These are phyloP conservation scores for Globisporangium solare DNA, from an alignment of 352 stramenopile species.

Conservation along the genomic window DNA sequence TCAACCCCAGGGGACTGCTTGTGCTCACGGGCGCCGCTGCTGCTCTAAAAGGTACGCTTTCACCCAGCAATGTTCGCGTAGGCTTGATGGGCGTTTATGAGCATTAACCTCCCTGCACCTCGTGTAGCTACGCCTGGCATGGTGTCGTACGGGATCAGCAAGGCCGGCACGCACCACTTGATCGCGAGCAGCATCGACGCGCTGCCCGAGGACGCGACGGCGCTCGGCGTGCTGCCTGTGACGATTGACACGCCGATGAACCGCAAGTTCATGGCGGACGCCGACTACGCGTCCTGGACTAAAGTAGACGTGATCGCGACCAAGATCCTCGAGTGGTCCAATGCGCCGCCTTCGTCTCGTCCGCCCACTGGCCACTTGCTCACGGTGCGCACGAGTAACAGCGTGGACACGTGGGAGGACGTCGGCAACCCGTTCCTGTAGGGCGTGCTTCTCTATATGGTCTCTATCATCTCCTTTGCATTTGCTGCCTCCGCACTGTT, in stretches of 20 bases:
- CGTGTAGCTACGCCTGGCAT: conserved; percentile 63
- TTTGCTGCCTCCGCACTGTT: neutral
- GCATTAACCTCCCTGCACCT: neutral
- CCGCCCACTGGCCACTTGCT: conserved; percentile 67
- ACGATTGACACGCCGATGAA: conserved; percentile 90
- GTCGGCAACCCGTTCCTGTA: conserved; percentile 68
- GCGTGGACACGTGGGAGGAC: conserved; percentile 58
- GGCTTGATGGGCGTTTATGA: neutral
- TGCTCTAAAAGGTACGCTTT: conserved; percentile 46
- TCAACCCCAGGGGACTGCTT: conserved; percentile 63
- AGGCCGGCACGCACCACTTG: conserved; percentile 87
- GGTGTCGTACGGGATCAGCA: conserved; percentile 87
- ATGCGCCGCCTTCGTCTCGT: conserved; percentile 28
- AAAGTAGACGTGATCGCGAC: conserved; percentile 72
- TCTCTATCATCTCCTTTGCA: too few species aligned
- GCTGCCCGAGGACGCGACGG: conserved; percentile 46
- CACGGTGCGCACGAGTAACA: conserved; percentile 55
- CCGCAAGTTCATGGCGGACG: conserved; percentile 81
- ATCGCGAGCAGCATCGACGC: conserved; percentile 68
- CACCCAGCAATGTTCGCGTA: too few species aligned
- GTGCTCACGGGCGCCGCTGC: conserved; percentile 81
- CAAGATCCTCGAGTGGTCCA: conserved; percentile 74
- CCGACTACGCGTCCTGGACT: conserved; percentile 82
- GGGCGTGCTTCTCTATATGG: neutral
- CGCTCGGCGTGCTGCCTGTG: conserved; percentile 62